Evolutionary conservation across 805 yeast genomes (phyloP).

Genomic region (Candida golubevii): DNA sequence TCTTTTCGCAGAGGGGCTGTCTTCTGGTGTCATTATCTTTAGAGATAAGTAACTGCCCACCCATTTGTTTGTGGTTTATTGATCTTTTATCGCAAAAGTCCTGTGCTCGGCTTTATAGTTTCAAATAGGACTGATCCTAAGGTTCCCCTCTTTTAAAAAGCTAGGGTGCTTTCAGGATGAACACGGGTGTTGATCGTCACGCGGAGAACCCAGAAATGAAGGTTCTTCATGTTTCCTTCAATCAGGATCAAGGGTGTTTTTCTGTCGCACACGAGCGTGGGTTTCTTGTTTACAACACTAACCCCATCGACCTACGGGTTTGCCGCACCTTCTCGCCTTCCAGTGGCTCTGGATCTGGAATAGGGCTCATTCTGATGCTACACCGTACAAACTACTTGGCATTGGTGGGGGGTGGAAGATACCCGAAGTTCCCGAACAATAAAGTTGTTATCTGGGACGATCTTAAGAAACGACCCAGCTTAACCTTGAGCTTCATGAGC

Average conservation of each 20-base stretch:
- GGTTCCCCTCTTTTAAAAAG: too few relatives aligned
- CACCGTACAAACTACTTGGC: constrained; percentile 89
- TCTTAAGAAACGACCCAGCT: constrained; percentile 65
- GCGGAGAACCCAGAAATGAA: constrained; percentile 21
- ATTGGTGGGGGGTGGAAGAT: constrained; percentile 82
- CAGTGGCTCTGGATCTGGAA: constrained; percentile 45
- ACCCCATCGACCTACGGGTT: constrained; percentile 78
- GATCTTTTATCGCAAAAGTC: too few relatives aligned
- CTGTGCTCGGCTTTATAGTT: too few relatives aligned
- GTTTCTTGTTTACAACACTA: constrained; percentile 78
- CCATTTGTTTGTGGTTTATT: too few relatives aligned
- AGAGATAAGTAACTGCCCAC: too few relatives aligned
- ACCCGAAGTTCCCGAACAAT: constrained; percentile 73
- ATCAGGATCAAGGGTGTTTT: constrained; percentile 89
- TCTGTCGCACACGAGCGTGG: constrained; percentile 79
- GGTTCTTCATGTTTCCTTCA: constrained; percentile 63
- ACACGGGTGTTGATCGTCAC: constrained; percentile 3
- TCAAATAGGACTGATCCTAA: too few relatives aligned
- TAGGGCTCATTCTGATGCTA: constrained; percentile 76
- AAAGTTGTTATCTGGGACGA: constrained; percentile 92
- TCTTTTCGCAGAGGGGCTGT: too few relatives aligned
- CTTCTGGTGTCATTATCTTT: too few relatives aligned
- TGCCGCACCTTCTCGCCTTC: constrained; percentile 43
- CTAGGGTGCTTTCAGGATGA: background rate
- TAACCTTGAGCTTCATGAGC: constrained; percentile 69